Percentiles rank a stretch among this genome's conserved stretches.
Evolutionary conservation across 345 rosid species (phyloP).

Genomic region (Salix exigua): DNA sequence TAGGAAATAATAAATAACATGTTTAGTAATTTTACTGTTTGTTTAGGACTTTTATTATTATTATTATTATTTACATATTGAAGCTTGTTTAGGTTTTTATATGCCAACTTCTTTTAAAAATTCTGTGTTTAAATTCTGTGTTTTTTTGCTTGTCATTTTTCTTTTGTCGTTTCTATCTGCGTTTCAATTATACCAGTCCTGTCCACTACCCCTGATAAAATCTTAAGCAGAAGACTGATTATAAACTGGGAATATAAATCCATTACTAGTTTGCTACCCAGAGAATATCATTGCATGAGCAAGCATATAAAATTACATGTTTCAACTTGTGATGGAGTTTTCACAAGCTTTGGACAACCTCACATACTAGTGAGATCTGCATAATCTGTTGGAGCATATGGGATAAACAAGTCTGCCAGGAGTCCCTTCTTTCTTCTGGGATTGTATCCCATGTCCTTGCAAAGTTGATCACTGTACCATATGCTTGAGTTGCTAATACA

Average conservation of each 20-base stretch:
- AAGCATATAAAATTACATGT: not conserved
- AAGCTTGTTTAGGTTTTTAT: too few relatives aligned
- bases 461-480: conserved; percentile 34
- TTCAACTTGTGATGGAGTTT: not conserved
- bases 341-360: not conserved
- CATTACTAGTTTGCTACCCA: not conserved
- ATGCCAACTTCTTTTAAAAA: too few relatives aligned
- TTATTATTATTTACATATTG: too few relatives aligned
- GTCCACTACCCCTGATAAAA: too few relatives aligned
- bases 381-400: conserved; percentile 38
- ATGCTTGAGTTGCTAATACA: conserved; percentile 21
- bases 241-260: not conserved
- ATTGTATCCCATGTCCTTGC: conserved; percentile 43
- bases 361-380: not conserved
- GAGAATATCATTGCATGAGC: not conserved
- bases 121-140: too few relatives aligned
- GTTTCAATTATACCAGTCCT: too few relatives aligned
- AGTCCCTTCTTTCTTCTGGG: conserved; percentile 36
- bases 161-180: too few relatives aligned
- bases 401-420: conserved; percentile 30
- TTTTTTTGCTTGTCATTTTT: too few relatives aligned
- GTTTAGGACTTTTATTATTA: too few relatives aligned
- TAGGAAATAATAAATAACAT: too few relatives aligned
- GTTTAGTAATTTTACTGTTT: too few relatives aligned
- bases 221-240: not conserved